Conservation (phyloP, 2,329 filamentous ascomycete species). For the Monosporascus sp. region DNA sequence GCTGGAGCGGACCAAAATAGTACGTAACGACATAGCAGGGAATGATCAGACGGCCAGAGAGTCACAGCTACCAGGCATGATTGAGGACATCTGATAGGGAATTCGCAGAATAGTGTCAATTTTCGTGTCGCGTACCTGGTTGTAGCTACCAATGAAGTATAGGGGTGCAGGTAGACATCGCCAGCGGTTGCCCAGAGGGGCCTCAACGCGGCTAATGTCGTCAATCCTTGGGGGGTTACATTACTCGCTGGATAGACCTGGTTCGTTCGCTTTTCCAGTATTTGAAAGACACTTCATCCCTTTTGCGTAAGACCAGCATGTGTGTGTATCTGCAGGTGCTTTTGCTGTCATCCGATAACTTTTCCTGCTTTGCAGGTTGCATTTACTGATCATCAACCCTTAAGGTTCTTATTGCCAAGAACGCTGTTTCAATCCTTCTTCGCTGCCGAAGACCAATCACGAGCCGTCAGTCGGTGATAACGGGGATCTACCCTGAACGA, state of each 20-base stretch:
- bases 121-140: not conserved
- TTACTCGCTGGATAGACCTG: too few relatives aligned
- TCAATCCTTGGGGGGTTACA: too few relatives aligned
- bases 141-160: not conserved
- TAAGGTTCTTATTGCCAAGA: not conserved
- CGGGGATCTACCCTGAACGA: not conserved
- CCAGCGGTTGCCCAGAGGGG: not conserved
- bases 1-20: not conserved
- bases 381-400: not conserved
- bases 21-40: not conserved
- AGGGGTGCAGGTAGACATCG: not conserved
- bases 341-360: not conserved
- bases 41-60: not conserved
- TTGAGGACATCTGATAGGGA: not conserved
- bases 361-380: too few relatives aligned
- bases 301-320: not conserved
- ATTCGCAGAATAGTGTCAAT: not conserved
- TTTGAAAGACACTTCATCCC: not conserved
- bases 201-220: too few relatives aligned
- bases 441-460: not conserved
- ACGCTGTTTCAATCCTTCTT: not conserved
- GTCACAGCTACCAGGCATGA: too few relatives aligned
- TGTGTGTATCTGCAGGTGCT: not conserved
- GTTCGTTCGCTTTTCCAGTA: too few relatives aligned
- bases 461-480: not conserved